Conservation (phyloP, 495 filamentous ascomycete species). For the Bombardia bombarda region DNA sequence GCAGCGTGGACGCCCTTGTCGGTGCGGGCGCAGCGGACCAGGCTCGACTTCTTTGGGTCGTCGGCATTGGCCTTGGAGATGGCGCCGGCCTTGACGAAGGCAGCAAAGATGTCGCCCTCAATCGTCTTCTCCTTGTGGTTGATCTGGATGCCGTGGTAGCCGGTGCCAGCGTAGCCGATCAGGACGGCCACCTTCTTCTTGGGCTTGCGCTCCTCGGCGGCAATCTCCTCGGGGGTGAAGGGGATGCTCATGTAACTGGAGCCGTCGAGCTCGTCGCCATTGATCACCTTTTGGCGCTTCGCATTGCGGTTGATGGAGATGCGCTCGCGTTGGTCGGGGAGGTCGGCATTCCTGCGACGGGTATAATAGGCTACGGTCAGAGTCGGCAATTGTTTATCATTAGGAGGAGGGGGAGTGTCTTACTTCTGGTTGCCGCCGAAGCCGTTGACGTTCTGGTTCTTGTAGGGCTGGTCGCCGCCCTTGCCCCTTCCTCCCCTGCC, state of each 20-base stretch:
- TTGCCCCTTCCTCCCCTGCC: neutral
- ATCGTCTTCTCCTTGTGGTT: conserved; percentile 76
- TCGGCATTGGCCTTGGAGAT: conserved; percentile 95
- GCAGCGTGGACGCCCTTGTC: conserved; percentile 98
- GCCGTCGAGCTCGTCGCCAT: conserved; percentile 31
- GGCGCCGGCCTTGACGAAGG: conserved; percentile 81
- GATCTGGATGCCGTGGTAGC: conserved; percentile 95
- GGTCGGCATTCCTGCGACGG: conserved; percentile 4
- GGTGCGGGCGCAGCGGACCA: conserved; percentile 88
- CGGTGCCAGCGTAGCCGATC: conserved; percentile 93
- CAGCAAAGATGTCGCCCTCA: conserved; percentile 90
- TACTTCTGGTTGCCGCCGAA: neutral
- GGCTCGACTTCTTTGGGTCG: conserved; percentile 91
- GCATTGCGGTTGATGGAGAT: conserved; percentile 45
- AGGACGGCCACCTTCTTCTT: conserved; percentile 94
- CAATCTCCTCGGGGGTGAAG: conserved; percentile 63
- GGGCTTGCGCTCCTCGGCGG: conserved; percentile 71
- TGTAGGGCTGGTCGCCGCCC: neutral
- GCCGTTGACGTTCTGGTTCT: neutral
- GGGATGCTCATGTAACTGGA: conserved; percentile 35
- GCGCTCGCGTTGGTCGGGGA: conserved; percentile 52
- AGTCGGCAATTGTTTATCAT: too few species aligned
- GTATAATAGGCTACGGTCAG: conserved; percentile 16
- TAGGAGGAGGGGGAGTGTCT: too few species aligned
- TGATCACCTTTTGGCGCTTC: conserved; percentile 45